Conservation (phyloP, 1,284 basidiomycete species). For the Meira nashicola region DNA sequence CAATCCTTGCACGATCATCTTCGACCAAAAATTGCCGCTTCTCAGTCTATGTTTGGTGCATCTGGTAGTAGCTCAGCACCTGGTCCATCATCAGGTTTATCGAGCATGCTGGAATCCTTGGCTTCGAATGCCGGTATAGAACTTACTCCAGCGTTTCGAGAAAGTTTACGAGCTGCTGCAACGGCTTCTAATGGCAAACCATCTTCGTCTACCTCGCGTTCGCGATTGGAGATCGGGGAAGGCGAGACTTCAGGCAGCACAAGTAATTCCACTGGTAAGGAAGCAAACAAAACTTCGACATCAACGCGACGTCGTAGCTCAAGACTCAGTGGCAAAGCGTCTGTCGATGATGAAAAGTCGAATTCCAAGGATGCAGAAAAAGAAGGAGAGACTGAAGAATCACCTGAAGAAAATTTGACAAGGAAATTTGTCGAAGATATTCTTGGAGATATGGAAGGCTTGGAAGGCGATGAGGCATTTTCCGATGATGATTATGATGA, state of each 20-base stretch:
- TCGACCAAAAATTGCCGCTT: slow-evolving; percentile 38
- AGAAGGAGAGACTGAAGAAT: not conserved
- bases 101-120: slow-evolving; percentile 83
- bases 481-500: slow-evolving; percentile 42
- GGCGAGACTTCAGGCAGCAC: not conserved
- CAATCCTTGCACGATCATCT: slow-evolving; percentile 47
- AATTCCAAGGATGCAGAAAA: not conserved
- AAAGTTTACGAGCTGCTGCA: slow-evolving; percentile 1
- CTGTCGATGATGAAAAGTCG: not conserved
- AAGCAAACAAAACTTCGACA: not conserved
- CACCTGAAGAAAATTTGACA: slow-evolving; percentile 34
- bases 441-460: slow-evolving; percentile 29
- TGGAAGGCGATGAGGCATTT: slow-evolving; percentile 32
- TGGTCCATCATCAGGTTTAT: slow-evolving; percentile 61
- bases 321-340: slow-evolving; percentile 57
- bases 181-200: not conserved
- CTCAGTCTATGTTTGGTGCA: slow-evolving; percentile 61
- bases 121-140: slow-evolving; percentile 60
- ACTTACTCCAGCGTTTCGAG: not conserved
- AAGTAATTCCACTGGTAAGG: not conserved
- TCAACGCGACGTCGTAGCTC: slow-evolving; percentile 68
- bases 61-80: slow-evolving; percentile 55
- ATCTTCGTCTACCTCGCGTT: slow-evolving; percentile 3
- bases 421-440: slow-evolving; percentile 35
- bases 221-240: slow-evolving; percentile 2